phyloP scores from a whole-genome alignment of 345 rosid species.

The Passiflora organensis region DNA sequence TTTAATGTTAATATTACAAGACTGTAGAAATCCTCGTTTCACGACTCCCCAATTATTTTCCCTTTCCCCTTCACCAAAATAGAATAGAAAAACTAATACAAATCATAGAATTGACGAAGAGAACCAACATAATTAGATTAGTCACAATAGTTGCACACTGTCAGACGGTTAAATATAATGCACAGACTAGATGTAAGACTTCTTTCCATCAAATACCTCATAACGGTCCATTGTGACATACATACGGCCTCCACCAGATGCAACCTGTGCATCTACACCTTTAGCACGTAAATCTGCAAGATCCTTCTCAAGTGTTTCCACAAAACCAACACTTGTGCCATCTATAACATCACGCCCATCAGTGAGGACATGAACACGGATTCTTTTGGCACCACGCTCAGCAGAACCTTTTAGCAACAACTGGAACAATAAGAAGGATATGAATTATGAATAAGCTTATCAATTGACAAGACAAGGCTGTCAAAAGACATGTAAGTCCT shows the following conservation, averaged over 20 bases:
- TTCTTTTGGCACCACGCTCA: constrained; percentile 83
- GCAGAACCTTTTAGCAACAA: constrained; percentile 76
- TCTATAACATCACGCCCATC: constrained; percentile 99
- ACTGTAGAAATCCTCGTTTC: too few species aligned
- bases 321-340: constrained; percentile 83
- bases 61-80: too few species aligned
- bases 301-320: constrained; percentile 74
- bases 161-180: too few species aligned
- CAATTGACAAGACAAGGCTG: neutral
- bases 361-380: constrained; percentile 83
- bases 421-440: constrained; percentile 30
- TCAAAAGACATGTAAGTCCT: neutral
- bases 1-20: too few species aligned
- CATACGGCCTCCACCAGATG: constrained; percentile 99
- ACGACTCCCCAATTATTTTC: too few species aligned
- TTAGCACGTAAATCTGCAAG: constrained; percentile 52
- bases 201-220: constrained; percentile 64
- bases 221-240: constrained; percentile 93
- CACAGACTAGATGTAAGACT: too few species aligned
- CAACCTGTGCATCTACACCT: constrained; percentile 84
- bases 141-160: too few species aligned
- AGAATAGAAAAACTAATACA: too few species aligned
- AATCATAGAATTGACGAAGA: too few species aligned
- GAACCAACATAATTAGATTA: too few species aligned
- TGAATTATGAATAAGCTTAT: neutral